phyloP scores from a whole-genome alignment of 305 asterid genomes.

The Stenogyne calaminthoides region DNA sequence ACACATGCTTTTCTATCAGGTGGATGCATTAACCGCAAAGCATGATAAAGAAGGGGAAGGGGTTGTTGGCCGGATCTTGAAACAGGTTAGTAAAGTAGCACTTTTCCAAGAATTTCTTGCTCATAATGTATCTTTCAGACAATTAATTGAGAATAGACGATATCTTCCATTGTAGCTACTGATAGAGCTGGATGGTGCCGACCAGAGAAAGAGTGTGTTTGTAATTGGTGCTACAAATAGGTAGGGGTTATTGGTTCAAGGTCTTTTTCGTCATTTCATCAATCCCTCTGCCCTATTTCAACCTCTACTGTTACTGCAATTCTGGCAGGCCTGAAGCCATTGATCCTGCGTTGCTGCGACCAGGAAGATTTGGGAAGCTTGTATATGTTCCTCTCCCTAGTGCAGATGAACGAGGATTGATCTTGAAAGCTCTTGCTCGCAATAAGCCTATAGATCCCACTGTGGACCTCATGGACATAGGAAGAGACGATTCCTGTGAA shows the following conservation, averaged over 20 bases:
- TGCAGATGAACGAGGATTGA: constrained; percentile 83
- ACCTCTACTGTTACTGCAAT: constrained; percentile 20
- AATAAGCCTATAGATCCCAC: constrained; percentile 61
- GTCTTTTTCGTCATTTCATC: constrained; percentile 4
- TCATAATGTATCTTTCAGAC: neutral
- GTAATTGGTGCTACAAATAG: constrained; percentile 96
- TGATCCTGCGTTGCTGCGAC: constrained; percentile 75
- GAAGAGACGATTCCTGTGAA: constrained; percentile 54
- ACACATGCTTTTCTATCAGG: constrained; percentile 38
- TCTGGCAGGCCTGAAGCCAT: constrained; percentile 75
- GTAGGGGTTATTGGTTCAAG: constrained; percentile 32
- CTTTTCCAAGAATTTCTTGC: constrained; percentile 5
- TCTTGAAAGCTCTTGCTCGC: constrained; percentile 70
- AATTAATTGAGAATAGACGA: constrained; percentile 12
- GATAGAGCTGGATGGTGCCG: constrained; percentile 86
- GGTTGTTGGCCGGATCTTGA: constrained; percentile 72
- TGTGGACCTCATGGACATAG: constrained; percentile 75
- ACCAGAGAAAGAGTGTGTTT: constrained; percentile 68
- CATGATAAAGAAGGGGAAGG: constrained; percentile 82
- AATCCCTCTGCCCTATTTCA: constrained; percentile 18
- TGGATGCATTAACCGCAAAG: constrained; percentile 77
- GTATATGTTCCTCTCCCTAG: constrained; percentile 83
- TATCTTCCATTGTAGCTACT: constrained; percentile 59
- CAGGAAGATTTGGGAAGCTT: constrained; percentile 81
- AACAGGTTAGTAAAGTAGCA: constrained; percentile 49